phyloP scores from a whole-genome alignment of 1,284 basidiomycete genomes.

The Leccinum subrobustum region DNA sequence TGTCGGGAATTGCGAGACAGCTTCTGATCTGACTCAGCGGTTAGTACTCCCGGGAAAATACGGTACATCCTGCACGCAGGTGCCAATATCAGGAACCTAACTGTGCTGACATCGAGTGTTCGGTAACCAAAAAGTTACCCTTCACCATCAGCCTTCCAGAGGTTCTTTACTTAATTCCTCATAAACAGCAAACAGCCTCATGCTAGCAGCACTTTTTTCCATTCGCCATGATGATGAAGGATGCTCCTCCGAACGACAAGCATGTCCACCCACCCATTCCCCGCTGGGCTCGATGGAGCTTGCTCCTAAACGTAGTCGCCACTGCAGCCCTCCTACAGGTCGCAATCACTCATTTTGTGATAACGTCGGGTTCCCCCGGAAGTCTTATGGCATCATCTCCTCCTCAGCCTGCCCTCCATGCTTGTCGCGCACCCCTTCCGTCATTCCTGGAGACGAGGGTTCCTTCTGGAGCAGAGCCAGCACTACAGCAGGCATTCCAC shows the following conservation, averaged over 20 bases:
- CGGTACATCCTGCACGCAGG: background rate
- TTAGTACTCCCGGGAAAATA: background rate
- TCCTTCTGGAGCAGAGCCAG: slow-evolving; percentile 16
- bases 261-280: slow-evolving; percentile 2
- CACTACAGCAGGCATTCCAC: slow-evolving; percentile 12
- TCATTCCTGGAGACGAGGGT: slow-evolving; percentile 14
- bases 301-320: slow-evolving; percentile 17
- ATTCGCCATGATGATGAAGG: background rate
- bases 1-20: background rate
- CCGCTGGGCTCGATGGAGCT: slow-evolving; percentile 21
- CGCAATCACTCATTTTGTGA: background rate
- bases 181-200: background rate
- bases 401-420: slow-evolving; percentile 1
- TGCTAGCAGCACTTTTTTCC: background rate
- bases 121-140: background rate
- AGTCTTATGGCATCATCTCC: background rate
- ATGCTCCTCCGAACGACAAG: background rate
- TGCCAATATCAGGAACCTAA: background rate
- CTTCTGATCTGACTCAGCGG: background rate
- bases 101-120: background rate
- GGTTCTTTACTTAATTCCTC: too few species aligned
- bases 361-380: background rate
- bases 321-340: slow-evolving; percentile 16
- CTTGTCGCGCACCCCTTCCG: slow-evolving; percentile 22
- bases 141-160: too few species aligned